Evolutionary conservation across 2,329 filamentous ascomycete genomes (phyloP).

Genomic region (Verticillium zaregamsianum): DNA sequence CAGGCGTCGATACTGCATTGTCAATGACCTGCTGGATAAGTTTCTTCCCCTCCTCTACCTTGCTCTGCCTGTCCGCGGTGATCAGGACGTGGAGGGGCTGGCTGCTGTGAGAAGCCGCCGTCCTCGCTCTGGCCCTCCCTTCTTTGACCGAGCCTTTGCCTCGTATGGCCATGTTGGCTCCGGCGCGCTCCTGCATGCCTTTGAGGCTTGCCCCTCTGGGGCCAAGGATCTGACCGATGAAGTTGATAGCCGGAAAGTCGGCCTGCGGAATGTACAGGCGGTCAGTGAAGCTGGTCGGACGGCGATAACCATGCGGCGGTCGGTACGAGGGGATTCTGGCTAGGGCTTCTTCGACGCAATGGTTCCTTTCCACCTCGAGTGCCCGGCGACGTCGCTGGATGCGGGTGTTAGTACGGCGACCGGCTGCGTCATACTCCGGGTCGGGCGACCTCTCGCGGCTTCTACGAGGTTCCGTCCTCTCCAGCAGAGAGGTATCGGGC

Average conservation of each 20-base stretch:
- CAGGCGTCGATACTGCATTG: constrained; percentile 71
- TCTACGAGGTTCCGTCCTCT: constrained; percentile 63
- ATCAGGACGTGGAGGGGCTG: constrained; percentile 78
- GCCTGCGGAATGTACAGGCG: constrained; percentile 82
- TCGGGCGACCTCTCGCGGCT: constrained; percentile 62
- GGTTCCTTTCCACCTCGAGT: constrained; percentile 74
- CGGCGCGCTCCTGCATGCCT: constrained; percentile 74
- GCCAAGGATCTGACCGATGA: constrained; percentile 83
- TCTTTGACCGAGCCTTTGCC: constrained; percentile 82
- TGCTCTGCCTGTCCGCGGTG: constrained; percentile 76
- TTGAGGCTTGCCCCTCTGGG: constrained; percentile 79
- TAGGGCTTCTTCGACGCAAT: constrained; percentile 72
- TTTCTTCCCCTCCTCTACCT: constrained; percentile 71
- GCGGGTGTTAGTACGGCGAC: constrained; percentile 75
- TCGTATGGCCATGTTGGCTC: constrained; percentile 75
- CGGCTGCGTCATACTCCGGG: constrained; percentile 76
- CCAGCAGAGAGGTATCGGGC: constrained; percentile 63
- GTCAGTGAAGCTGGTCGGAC: constrained; percentile 74
- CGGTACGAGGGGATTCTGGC: constrained; percentile 77
- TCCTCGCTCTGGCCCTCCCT: constrained; percentile 54
- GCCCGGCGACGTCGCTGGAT: constrained; percentile 73
- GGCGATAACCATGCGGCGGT: constrained; percentile 71
- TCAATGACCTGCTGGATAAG: constrained; percentile 76
- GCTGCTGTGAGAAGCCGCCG: constrained; percentile 60
- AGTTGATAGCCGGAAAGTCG: constrained; percentile 84